phyloP scores from a whole-genome alignment of 2,329 filamentous ascomycete species.

The Curvularia lunata region DNA sequence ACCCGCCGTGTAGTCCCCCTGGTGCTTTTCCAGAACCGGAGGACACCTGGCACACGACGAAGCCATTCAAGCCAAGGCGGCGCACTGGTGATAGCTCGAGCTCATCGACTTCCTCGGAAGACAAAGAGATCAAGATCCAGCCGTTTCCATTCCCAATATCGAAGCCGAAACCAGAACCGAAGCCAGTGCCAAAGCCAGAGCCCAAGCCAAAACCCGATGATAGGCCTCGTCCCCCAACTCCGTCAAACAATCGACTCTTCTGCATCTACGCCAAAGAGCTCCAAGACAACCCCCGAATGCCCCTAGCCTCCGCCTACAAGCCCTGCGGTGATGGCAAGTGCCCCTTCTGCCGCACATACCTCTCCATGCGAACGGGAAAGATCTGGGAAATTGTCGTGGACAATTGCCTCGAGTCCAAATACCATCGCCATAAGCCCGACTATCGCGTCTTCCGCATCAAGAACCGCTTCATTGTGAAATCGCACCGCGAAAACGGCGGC shows the following conservation, averaged over 20 bases:
- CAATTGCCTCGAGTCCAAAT: slow-evolving; percentile 7
- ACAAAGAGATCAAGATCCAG: slow-evolving; percentile 8
- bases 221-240: not conserved
- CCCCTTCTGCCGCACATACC: slow-evolving; percentile 35
- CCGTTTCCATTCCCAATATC: not conserved
- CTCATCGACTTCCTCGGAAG: slow-evolving; percentile 13
- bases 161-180: not conserved
- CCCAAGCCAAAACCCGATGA: slow-evolving; percentile 8
- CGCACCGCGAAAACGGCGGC: slow-evolving; percentile 35
- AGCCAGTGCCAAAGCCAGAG: slow-evolving; percentile 6
- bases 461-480: slow-evolving; percentile 42
- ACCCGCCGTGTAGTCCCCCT: slow-evolving; percentile 21
- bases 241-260: slow-evolving; percentile 28
- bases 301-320: slow-evolving; percentile 34
- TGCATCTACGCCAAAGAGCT: slow-evolving; percentile 44
- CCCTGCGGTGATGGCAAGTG: slow-evolving; percentile 33
- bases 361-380: slow-evolving; percentile 30
- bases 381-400: slow-evolving; percentile 41
- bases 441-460: slow-evolving; percentile 33
- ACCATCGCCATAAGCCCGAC: slow-evolving; percentile 1
- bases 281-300: slow-evolving; percentile 28
- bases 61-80: slow-evolving; percentile 13
- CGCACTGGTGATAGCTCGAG: slow-evolving; percentile 15
- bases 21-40: slow-evolving; percentile 25
- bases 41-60: slow-evolving; percentile 11